A percentile compares a stretch with the other conserved stretches of the same genome.
These are phyloP conservation scores for Aspergillus ustus DNA, from an alignment of 2,329 filamentous ascomycete species.

Conservation along the genomic window DNA sequence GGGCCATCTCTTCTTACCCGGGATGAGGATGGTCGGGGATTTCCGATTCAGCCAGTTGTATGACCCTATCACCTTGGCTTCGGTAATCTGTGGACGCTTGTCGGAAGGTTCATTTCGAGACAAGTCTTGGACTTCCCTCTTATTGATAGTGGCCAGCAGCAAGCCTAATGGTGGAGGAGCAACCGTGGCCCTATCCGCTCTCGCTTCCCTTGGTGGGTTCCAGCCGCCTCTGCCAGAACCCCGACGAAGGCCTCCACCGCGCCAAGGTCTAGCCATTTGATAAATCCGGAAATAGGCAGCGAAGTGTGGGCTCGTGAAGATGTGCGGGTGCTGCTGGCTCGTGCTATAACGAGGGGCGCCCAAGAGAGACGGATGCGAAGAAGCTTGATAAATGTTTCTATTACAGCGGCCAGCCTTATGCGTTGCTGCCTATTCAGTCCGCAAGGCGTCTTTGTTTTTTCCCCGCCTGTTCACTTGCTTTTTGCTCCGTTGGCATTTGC, in stretches of 20 bases:
- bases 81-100: constrained; percentile 5
- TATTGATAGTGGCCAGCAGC: constrained; percentile 10
- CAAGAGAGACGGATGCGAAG: background rate
- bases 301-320: background rate
- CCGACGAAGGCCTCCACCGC: too few relatives aligned
- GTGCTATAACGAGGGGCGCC: too few relatives aligned
- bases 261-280: background rate
- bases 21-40: constrained; percentile 13
- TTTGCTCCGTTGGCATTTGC: background rate
- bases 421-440: background rate
- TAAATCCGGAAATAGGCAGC: background rate
- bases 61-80: constrained; percentile 8
- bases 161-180: constrained; percentile 5
- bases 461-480: background rate
- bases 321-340: background rate
- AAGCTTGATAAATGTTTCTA: background rate
- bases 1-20: background rate
- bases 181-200: background rate
- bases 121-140: background rate
- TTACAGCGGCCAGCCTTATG: background rate
- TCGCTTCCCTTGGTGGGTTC: background rate
- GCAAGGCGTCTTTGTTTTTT: background rate
- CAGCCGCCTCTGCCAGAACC: background rate
- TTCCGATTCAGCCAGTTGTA: constrained; percentile 17
- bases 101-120: background rate